Evolutionary conservation across 805 yeast species (phyloP).

Genomic region (Myxozyma melibiosi): DNA sequence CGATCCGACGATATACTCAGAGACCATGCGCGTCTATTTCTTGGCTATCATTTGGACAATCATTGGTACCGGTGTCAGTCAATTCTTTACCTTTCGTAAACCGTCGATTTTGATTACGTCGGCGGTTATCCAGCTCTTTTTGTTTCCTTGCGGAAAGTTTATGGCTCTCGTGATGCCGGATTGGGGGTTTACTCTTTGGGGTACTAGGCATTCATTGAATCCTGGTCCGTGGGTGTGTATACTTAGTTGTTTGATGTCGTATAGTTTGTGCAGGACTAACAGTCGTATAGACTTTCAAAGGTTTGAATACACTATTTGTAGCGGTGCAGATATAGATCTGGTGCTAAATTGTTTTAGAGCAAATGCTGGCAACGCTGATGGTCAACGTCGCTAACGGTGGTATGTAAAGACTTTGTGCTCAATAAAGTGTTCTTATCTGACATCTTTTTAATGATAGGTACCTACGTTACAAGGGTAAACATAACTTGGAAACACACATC

Average conservation of each 20-base stretch:
- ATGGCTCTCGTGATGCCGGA: constrained; percentile 51
- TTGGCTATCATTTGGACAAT: constrained; percentile 42
- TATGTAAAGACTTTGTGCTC: background rate
- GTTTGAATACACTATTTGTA: background rate
- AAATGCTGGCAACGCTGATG: constrained; percentile 57
- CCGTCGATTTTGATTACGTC: constrained; percentile 57
- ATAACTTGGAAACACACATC: background rate
- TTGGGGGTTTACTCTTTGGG: constrained; percentile 47
- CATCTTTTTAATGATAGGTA: background rate
- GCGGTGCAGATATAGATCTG: too few relatives aligned
- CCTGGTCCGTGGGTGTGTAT: constrained; percentile 65
- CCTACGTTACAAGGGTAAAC: background rate
- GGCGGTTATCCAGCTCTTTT: constrained; percentile 59
- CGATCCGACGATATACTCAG: constrained; percentile 53
- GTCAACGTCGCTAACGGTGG: constrained; percentile 27
- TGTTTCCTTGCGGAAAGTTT: constrained; percentile 60
- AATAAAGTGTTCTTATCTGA: background rate
- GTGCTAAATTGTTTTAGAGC: too few relatives aligned
- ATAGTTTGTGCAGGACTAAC: background rate
- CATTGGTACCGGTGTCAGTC: constrained; percentile 34
- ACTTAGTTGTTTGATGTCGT: background rate
- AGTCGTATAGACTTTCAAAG: background rate
- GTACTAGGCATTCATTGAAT: constrained; percentile 47
- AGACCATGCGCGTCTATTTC: constrained; percentile 59
- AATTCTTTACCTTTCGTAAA: constrained; percentile 57